Base-by-base conservation (phyloP, 495 filamentous ascomycete genomes). In the Penicillium dipodomyicola region DNA sequence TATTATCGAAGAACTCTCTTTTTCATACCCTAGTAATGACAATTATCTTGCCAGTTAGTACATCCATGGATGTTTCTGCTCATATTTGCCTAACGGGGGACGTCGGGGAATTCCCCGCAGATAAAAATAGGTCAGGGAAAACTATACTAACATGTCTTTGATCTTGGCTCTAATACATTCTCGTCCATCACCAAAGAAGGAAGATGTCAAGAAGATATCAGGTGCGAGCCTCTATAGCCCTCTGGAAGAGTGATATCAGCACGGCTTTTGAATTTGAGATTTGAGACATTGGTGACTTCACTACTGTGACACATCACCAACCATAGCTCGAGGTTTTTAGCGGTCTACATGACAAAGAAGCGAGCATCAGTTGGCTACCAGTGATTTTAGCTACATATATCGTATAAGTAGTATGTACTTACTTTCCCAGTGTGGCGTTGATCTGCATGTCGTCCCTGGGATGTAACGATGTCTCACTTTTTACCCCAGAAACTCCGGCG, bases 401-500 rank as follows among this genome's bases (percentile, higher is more conserved):
- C n/a, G 45, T 43, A 39, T 42, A 35, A 7, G 23, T 25, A 25
- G 23, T 25, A 29, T 29, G 7, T 29, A 29, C 5, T 15, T 2
- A 30, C 39, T 44, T 45, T 39, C 49, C 22, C 27, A 25, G 19
- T 37, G 20, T 20, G 19, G 43, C 17, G 17, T 44, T 37, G 59
- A 55, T 35, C 57, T 54, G 51, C 56, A 43, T 25, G 33, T 14
- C 11, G 56, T 57, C 54, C 54, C 46, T 43, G 46, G 40, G 43
- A 70, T 70, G 67, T 68, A 68, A 68, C 65, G 56, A 27, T 64
- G 67, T 70, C 67, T 70, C 58, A 68, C 53, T 59, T 33, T 19
- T 33, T 52, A 47, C 60, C 55, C 59, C 61, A 30, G 57, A 57
- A 52, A 52, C 14, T 39, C 27, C 23, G 39, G 52, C 49, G 39